Percentiles rank a stretch among this genome's conserved stretches.
Evolutionary conservation across 768 basidiomycete genomes (phyloP).

Genomic region (Kwoniella botswanensis): DNA sequence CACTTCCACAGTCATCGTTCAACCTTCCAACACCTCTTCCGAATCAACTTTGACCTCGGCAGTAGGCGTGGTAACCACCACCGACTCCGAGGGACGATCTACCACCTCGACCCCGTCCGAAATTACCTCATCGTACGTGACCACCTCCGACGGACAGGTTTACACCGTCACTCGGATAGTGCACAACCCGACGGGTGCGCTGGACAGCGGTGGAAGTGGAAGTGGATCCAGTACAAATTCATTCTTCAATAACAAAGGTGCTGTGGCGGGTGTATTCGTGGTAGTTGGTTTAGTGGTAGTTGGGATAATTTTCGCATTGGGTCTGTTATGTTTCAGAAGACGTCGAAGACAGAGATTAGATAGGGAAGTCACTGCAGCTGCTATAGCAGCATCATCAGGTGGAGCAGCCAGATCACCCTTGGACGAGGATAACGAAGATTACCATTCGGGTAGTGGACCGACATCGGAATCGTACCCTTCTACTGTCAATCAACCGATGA

Average conservation of each 20-base stretch:
- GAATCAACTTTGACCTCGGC: slow-evolving; percentile 46
- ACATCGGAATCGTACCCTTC: slow-evolving; percentile 48
- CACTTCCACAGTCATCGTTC: slow-evolving; percentile 39
- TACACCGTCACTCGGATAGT: slow-evolving; percentile 57
- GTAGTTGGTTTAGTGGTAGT: slow-evolving; percentile 69
- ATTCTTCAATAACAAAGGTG: slow-evolving; percentile 79
- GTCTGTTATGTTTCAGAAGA: slow-evolving; percentile 60
- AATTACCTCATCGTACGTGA: slow-evolving; percentile 47
- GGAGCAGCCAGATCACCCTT: slow-evolving; percentile 46
- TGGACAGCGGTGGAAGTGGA: slow-evolving; percentile 43
- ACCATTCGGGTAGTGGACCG: slow-evolving; percentile 32
- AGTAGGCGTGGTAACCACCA: slow-evolving; percentile 47
- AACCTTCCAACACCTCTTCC: slow-evolving; percentile 19
- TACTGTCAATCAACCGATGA: slow-evolving; percentile 52
- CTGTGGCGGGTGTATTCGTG: slow-evolving; percentile 76
- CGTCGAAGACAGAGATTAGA: slow-evolving; percentile 57
- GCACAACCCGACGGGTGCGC: slow-evolving; percentile 53
- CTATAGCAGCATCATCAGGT: slow-evolving; percentile 49
- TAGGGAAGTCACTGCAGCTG: slow-evolving; percentile 57
- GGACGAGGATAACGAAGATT: slow-evolving; percentile 52
- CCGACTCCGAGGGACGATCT: slow-evolving; percentile 40
- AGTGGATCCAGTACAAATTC: slow-evolving; percentile 24
- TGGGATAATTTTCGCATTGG: slow-evolving; percentile 61
- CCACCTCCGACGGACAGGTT: slow-evolving; percentile 51
- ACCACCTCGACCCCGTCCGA: slow-evolving; percentile 48